These are phyloP conservation scores for Rhizopus sp. DNA, from an alignment of 371 early-diverging fungal species.

Conservation along the genomic window DNA sequence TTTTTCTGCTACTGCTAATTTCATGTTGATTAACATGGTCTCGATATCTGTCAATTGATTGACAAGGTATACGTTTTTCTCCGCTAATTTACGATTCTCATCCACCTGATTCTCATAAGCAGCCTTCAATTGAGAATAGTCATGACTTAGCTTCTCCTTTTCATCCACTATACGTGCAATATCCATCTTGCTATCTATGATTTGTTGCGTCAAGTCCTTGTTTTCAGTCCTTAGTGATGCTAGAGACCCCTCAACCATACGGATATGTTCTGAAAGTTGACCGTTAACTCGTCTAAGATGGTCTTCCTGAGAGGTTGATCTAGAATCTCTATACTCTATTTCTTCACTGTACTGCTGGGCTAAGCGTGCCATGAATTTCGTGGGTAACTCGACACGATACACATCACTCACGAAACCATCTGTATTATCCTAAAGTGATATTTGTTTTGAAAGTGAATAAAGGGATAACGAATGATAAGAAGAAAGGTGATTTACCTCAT, in stretches of 20 bases:
- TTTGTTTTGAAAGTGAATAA: too few relatives aligned
- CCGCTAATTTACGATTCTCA: slow-evolving; percentile 55
- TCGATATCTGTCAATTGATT: slow-evolving; percentile 65
- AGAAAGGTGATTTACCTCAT: slow-evolving; percentile 39
- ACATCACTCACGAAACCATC: slow-evolving; percentile 23
- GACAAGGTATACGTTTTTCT: slow-evolving; percentile 46
- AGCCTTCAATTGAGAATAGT: slow-evolving; percentile 44
- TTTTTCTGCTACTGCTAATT: slow-evolving; percentile 67
- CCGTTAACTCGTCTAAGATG: slow-evolving; percentile 70
- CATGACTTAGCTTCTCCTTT: slow-evolving; percentile 59
- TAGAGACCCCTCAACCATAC: slow-evolving; percentile 60
- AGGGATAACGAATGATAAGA: too few relatives aligned
- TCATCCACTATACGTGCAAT: slow-evolving; percentile 55
- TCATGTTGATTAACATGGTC: slow-evolving; percentile 60
- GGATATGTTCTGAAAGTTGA: slow-evolving; percentile 62
- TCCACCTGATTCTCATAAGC: slow-evolving; percentile 69
- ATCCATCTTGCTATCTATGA: slow-evolving; percentile 58
- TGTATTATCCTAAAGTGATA: slow-evolving; percentile 18
- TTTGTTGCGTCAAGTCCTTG: slow-evolving; percentile 58
- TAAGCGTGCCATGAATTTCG: slow-evolving; percentile 34
- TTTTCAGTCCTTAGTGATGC: slow-evolving; percentile 71
- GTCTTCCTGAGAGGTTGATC: slow-evolving; percentile 49
- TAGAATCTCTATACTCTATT: slow-evolving; percentile 39
- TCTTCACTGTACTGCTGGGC: slow-evolving; percentile 42
- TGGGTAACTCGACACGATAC: slow-evolving; percentile 49